A percentile compares a stretch with the other conserved stretches of the same genome.
Conservation (phyloP, 1,284 basidiomycete species). For the Meira miltonrushii region DNA sequence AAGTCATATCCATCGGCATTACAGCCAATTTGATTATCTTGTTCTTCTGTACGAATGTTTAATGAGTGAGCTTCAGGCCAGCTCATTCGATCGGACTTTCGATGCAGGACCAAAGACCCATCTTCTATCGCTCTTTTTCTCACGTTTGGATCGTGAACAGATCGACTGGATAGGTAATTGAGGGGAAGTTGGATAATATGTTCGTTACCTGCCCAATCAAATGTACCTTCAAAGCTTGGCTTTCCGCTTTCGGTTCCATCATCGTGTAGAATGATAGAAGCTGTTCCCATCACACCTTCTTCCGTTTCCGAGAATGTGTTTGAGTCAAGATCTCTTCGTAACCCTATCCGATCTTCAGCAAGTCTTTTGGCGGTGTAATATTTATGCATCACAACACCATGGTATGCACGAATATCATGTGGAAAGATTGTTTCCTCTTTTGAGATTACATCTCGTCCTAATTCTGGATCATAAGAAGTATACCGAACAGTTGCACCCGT, state of each 20-base stretch:
- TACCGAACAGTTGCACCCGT: constrained; percentile 34
- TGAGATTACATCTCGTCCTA: constrained; percentile 20
- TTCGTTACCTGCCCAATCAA: constrained; percentile 39
- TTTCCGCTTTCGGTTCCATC: constrained; percentile 28
- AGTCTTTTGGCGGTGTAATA: constrained; percentile 22
- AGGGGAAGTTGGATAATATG: constrained; percentile 29
- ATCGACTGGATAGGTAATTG: constrained; percentile 26
- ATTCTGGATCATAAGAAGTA: constrained; percentile 19
- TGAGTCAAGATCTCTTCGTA: constrained; percentile 14
- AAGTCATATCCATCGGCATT: constrained; percentile 27
- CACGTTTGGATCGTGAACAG: constrained; percentile 19
- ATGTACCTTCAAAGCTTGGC: constrained; percentile 36
- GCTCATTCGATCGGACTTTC: constrained; percentile 32
- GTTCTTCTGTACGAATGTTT: not conserved
- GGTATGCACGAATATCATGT: constrained; percentile 39
- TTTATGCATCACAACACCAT: constrained; percentile 39
- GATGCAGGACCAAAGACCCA: constrained; percentile 29
- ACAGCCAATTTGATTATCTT: constrained; percentile 20
- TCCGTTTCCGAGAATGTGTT: constrained; percentile 17
- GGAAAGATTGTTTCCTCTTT: constrained; percentile 23
- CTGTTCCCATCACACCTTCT: constrained; percentile 37
- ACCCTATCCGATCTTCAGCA: constrained; percentile 32
- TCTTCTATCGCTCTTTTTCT: constrained; percentile 19
- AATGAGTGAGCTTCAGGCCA: constrained; percentile 5
- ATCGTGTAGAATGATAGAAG: constrained; percentile 37